phyloP scores from a whole-genome alignment of 1,284 basidiomycete genomes.

The Bondarzewia mesenterica region DNA sequence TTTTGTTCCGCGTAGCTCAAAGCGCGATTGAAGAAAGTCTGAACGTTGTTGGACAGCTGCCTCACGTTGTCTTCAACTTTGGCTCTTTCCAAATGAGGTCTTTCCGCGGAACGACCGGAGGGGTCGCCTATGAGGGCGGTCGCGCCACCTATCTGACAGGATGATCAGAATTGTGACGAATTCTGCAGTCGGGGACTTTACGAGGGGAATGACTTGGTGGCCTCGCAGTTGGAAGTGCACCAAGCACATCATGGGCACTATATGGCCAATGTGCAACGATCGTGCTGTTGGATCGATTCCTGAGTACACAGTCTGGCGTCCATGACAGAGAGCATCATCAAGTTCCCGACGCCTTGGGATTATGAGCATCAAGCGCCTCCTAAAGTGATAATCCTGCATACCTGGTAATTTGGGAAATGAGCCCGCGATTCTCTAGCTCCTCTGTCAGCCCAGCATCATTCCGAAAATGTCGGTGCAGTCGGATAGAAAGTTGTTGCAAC shows the following conservation, averaged over 20 bases:
- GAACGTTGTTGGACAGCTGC: constrained; percentile 59
- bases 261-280: constrained; percentile 89
- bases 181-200: constrained; percentile 5
- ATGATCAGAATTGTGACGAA: constrained; percentile 1
- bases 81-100: constrained; percentile 56
- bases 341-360: constrained; percentile 28
- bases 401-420: constrained; percentile 39
- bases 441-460: constrained; percentile 22
- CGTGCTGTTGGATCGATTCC: constrained; percentile 91
- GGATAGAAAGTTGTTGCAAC: background rate
- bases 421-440: constrained; percentile 35
- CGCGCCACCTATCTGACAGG: constrained; percentile 86
- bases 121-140: constrained; percentile 98
- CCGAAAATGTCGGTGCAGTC: constrained; percentile 2
- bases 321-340: constrained; percentile 22
- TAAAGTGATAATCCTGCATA: constrained; percentile 13
- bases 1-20: constrained; percentile 46
- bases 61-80: constrained; percentile 64
- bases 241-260: constrained; percentile 81
- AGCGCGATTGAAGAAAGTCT: constrained; percentile 67
- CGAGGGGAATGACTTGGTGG: constrained; percentile 73
- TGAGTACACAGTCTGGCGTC: constrained; percentile 64
- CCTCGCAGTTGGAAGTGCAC: constrained; percentile 83
- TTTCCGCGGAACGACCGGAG: constrained; percentile 81
- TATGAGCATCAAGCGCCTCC: background rate